phyloP scores from a whole-genome alignment of 768 basidiomycete species.

The Vishniacozyma victoriae region DNA sequence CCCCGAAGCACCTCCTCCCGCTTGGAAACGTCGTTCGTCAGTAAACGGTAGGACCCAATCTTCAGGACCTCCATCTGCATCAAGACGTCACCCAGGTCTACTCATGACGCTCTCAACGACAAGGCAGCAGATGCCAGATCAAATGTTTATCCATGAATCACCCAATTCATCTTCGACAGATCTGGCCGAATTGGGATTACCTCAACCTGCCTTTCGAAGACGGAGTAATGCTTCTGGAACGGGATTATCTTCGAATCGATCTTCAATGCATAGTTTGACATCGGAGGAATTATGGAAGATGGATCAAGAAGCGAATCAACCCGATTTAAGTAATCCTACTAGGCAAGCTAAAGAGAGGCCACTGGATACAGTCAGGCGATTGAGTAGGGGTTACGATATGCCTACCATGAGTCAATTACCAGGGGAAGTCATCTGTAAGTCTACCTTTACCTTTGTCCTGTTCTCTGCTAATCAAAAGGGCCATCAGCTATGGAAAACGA shows the following conservation, averaged over 20 bases:
- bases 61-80: not conserved
- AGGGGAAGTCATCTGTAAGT: conserved; percentile 40
- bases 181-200: conserved; percentile 22
- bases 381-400: conserved; percentile 21
- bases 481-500: conserved; percentile 27
- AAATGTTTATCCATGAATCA: conserved; percentile 30
- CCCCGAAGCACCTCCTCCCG: conserved; percentile 33
- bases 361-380: conserved; percentile 36
- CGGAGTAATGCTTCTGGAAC: conserved; percentile 1
- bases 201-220: conserved; percentile 33
- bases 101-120: too few species aligned
- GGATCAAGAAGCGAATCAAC: conserved; percentile 15
- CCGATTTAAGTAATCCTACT: conserved; percentile 43
- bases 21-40: conserved; percentile 39
- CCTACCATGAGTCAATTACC: conserved; percentile 17
- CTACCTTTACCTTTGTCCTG: too few species aligned
- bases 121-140: too few species aligned
- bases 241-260: conserved; percentile 23
- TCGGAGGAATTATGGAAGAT: conserved; percentile 36
- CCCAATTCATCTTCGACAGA: conserved; percentile 22
- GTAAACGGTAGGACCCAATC: not conserved
- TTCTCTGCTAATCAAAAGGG: conserved; percentile 19
- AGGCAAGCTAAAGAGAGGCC: conserved; percentile 38
- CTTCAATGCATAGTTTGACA: conserved; percentile 23
- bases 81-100: not conserved